A percentile compares a stretch with the other conserved stretches of the same genome.
These are phyloP conservation scores for Mediolabrus comicus DNA, from an alignment of 108 stramenopile species.

Conservation along the genomic window DNA sequence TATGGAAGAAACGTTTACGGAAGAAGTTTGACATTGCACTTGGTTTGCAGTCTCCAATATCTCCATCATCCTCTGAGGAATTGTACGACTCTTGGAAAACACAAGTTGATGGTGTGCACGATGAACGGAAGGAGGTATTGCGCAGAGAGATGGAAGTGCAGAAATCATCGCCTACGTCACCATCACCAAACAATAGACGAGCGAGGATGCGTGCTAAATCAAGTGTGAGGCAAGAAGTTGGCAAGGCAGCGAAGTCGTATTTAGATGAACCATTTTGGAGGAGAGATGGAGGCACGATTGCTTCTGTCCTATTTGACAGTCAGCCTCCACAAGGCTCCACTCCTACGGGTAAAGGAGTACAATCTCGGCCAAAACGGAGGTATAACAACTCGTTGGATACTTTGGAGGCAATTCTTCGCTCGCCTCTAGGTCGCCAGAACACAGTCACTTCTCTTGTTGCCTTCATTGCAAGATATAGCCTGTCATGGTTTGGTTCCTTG, in stretches of 20 bases:
- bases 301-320: slow-evolving; percentile 40
- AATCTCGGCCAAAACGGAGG: not conserved
- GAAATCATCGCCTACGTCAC: not conserved
- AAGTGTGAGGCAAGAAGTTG: not conserved
- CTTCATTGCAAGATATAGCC: slow-evolving; percentile 18
- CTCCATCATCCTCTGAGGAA: not conserved
- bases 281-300: slow-evolving; percentile 25
- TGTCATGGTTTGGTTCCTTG: slow-evolving; percentile 33
- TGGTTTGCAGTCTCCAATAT: slow-evolving; percentile 13
- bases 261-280: slow-evolving; percentile 39
- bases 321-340: not conserved
- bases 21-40: slow-evolving; percentile 39
- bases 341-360: not conserved
- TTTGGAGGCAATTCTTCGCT: slow-evolving; percentile 28
- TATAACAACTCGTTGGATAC: not conserved
- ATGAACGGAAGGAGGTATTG: slow-evolving; percentile 24
- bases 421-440: slow-evolving; percentile 19
- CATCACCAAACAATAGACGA: slow-evolving; percentile 24
- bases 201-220: slow-evolving; percentile 35
- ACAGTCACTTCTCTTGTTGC: slow-evolving; percentile 35
- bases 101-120: slow-evolving; percentile 21
- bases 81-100: slow-evolving; percentile 39
- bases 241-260: slow-evolving; percentile 7
- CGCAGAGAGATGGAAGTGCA: slow-evolving; percentile 12
- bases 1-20: slow-evolving; percentile 45